phyloP scores from a whole-genome alignment of 1,139 yeast genomes.

The Magnusiomyces paraingens region DNA sequence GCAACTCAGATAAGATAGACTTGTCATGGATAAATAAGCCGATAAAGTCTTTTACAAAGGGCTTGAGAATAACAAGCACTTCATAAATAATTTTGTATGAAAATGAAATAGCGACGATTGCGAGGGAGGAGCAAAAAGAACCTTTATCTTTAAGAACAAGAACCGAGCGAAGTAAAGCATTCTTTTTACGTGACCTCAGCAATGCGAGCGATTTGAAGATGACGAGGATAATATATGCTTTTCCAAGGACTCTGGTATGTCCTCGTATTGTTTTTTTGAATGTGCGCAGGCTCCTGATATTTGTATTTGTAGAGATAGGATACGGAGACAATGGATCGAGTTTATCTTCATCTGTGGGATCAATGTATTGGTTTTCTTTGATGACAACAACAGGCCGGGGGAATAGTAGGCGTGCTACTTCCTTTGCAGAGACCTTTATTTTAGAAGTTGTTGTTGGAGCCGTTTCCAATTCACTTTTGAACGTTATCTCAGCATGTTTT shows the following conservation, averaged over 20 bases:
- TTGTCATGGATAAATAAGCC: constrained; percentile 6
- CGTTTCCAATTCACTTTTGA: background rate
- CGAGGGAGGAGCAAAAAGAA: constrained; percentile 24
- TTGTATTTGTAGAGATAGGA: background rate
- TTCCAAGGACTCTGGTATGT: constrained; percentile 27
- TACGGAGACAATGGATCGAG: background rate
- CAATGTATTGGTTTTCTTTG: background rate
- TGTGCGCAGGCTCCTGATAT: background rate
- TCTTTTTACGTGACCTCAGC: constrained; percentile 13
- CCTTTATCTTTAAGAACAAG: constrained; percentile 11
- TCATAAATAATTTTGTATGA: constrained; percentile 26
- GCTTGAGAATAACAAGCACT: constrained; percentile 17
- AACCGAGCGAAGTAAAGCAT: constrained; percentile 7
- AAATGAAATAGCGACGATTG: constrained; percentile 27
- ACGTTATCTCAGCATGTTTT: background rate
- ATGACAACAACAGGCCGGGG: constrained; percentile 1
- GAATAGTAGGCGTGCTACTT: background rate
- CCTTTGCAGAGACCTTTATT: constrained; percentile 1
- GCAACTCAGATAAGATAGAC: constrained; percentile 13
- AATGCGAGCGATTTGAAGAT: constrained; percentile 20
- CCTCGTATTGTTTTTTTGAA: background rate
- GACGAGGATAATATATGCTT: constrained; percentile 24
- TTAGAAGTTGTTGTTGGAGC: background rate
- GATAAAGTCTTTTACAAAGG: constrained; percentile 9
- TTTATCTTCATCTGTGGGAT: background rate